Evolutionary conservation across 306 rosid genomes (phyloP).

Genomic region (Prunus salicina): DNA sequence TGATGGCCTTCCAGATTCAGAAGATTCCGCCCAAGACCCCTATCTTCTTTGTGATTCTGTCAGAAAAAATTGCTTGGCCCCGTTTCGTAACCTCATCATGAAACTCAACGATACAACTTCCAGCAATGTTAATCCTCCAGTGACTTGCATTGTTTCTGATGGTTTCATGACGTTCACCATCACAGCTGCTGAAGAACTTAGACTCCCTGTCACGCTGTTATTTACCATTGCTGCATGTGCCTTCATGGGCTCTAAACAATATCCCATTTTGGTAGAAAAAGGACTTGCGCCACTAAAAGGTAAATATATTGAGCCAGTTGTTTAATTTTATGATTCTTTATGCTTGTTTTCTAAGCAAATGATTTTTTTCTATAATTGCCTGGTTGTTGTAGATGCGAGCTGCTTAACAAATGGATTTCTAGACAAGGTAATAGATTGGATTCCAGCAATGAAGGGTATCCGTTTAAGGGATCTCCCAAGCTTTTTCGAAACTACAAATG

Average conservation of each 20-base stretch:
- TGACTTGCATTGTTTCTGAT: conserved; percentile 12
- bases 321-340: neutral
- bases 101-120: neutral
- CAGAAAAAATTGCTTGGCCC: conserved; percentile 6
- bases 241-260: conserved; percentile 1
- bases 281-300: conserved; percentile 11
- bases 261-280: conserved; percentile 1
- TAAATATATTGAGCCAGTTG: neutral
- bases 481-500: neutral
- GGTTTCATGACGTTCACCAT: neutral
- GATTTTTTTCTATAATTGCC: neutral
- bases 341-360: neutral
- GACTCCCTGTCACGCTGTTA: neutral
- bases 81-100: neutral
- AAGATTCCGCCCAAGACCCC: neutral
- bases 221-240: neutral
- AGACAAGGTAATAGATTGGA: conserved; percentile 4
- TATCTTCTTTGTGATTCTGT: neutral
- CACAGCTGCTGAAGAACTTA: conserved; percentile 6
- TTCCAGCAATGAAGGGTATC: neutral
- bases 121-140: neutral
- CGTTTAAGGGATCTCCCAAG: conserved; percentile 5
- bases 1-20: conserved; percentile 4
- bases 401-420: neutral
- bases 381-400: neutral